Evolutionary conservation across 1,139 yeast genomes (phyloP).

Genomic region (Kurtzmaniella quercitrusa): DNA sequence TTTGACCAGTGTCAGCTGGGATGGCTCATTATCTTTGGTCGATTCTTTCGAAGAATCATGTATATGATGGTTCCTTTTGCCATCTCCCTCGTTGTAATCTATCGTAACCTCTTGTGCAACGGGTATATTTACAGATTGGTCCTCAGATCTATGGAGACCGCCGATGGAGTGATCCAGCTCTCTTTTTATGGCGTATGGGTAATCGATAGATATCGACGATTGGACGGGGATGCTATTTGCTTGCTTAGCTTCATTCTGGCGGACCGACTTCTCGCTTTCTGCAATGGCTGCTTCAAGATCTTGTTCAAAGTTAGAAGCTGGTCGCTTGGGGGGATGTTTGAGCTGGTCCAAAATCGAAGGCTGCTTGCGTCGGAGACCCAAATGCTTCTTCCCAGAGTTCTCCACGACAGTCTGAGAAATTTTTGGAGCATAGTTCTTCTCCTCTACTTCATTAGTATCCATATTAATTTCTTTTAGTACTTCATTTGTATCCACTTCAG

Average conservation of each 20-base stretch:
- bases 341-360: background rate
- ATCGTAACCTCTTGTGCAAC: background rate
- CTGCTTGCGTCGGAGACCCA: conserved; percentile 1
- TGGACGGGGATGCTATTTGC: background rate
- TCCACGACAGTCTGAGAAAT: background rate
- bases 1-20: too few species aligned
- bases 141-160: background rate
- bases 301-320: background rate
- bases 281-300: background rate
- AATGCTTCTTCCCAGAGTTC: background rate
- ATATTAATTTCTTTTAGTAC: background rate
- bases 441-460: background rate
- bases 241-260: conserved; percentile 7
- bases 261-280: conserved; percentile 10
- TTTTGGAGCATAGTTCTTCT: background rate
- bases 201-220: background rate
- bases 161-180: too few species aligned
- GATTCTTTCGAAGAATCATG: too few species aligned
- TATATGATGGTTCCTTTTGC: background rate
- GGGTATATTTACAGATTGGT: background rate
- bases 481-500: background rate
- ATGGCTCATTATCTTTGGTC: too few species aligned
- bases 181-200: background rate
- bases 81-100: background rate
- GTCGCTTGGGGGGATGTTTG: background rate